These are phyloP conservation scores for Austroboletus niveus DNA, from an alignment of 1,284 basidiomycete genomes.

Conservation along the genomic window DNA sequence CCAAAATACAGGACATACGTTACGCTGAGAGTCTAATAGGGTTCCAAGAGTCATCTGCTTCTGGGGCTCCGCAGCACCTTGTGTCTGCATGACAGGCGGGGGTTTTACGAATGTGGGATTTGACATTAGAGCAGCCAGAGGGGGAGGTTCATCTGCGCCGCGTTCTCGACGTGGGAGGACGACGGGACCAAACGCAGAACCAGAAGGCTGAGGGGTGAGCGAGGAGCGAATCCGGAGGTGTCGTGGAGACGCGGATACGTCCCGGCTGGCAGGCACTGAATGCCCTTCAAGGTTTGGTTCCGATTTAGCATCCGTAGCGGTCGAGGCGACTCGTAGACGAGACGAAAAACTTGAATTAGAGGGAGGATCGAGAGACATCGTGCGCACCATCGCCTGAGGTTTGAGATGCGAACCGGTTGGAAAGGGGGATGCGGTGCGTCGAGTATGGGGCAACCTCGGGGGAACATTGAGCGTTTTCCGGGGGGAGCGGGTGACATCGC, in stretches of 20 bases:
- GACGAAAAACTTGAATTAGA: slow-evolving; percentile 28
- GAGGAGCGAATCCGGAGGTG: slow-evolving; percentile 64
- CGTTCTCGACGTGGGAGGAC: slow-evolving; percentile 39
- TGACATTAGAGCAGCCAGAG: slow-evolving; percentile 52
- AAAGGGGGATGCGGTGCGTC: slow-evolving; percentile 42
- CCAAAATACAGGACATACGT: slow-evolving; percentile 38
- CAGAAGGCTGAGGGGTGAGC: slow-evolving; percentile 64
- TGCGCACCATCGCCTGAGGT: slow-evolving; percentile 42
- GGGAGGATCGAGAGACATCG: slow-evolving; percentile 65
- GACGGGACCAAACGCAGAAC: slow-evolving; percentile 46
- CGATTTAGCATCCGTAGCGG: slow-evolving; percentile 37
- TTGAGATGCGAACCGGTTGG: slow-evolving; percentile 27
- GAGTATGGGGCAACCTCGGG: slow-evolving; percentile 32
- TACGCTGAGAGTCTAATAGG: slow-evolving; percentile 55
- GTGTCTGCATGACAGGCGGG: slow-evolving; percentile 41
- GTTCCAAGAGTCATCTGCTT: slow-evolving; percentile 56
- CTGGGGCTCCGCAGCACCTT: slow-evolving; percentile 30
- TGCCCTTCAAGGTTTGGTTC: slow-evolving; percentile 37
- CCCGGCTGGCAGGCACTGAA: slow-evolving; percentile 36
- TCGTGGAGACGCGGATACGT: slow-evolving; percentile 40
- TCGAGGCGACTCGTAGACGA: slow-evolving; percentile 15
- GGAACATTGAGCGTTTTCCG: slow-evolving; percentile 28
- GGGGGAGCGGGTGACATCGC: slow-evolving; percentile 24
- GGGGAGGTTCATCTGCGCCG: slow-evolving; percentile 64
- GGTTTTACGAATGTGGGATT: slow-evolving; percentile 70